Evolutionary conservation across 495 filamentous ascomycete genomes (phyloP).

Genomic region (Xylaria sp.): DNA sequence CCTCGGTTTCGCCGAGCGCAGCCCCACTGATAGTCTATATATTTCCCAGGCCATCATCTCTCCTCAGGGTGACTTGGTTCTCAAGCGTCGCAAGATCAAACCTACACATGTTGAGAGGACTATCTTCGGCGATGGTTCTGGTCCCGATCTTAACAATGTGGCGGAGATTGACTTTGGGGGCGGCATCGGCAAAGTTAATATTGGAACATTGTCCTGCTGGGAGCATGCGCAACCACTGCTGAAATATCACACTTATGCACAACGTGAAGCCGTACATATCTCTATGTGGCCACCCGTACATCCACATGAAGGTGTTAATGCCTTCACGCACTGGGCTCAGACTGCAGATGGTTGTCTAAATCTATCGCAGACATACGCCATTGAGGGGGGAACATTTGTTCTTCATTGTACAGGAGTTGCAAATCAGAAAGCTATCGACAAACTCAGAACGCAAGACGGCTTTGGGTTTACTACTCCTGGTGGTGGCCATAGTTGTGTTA

Average conservation of each 20-base stretch:
- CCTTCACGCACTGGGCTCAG: conserved; percentile 41
- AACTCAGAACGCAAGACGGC: conserved; percentile 45
- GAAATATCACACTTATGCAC: conserved; percentile 61
- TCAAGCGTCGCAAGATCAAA: conserved; percentile 63
- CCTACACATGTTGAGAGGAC: conserved; percentile 69
- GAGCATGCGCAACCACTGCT: conserved; percentile 67
- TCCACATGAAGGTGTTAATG: conserved; percentile 32
- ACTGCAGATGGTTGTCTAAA: conserved; percentile 46
- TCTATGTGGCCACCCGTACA: conserved; percentile 62
- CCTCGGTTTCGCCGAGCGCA: conserved; percentile 62
- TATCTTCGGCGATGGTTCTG: conserved; percentile 63
- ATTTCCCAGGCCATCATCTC: conserved; percentile 64
- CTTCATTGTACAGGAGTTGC: conserved; percentile 56
- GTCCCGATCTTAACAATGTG: conserved; percentile 50
- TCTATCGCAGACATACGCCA: conserved; percentile 57
- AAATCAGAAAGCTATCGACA: conserved; percentile 51
- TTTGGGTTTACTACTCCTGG: conserved; percentile 48
- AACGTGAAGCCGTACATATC: conserved; percentile 63
- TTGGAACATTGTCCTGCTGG: conserved; percentile 62
- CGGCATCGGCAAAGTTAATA: conserved; percentile 42
- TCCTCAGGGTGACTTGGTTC: conserved; percentile 51
- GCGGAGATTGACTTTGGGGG: conserved; percentile 49
- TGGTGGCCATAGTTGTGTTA: conserved; percentile 57
- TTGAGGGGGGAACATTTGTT: conserved; percentile 60
- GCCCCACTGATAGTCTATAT: conserved; percentile 55